Evolutionary conservation across 2,329 filamentous ascomycete genomes (phyloP).

Genomic region (Seiridium unicorne): DNA sequence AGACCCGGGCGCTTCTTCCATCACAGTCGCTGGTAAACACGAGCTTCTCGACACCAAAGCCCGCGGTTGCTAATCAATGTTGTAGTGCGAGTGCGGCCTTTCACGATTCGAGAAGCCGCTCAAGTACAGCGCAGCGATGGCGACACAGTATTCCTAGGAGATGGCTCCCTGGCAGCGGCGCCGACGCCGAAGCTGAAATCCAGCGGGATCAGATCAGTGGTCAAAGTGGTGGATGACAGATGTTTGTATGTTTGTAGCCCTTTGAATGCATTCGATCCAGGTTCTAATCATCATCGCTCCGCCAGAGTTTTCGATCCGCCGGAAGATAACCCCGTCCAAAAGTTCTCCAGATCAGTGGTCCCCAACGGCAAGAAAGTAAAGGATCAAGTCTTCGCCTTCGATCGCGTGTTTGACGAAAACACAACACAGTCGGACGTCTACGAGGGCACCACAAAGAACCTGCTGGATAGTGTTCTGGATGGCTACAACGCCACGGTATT

Average conservation of each 20-base stretch:
- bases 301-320: slow-evolving; percentile 91
- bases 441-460: slow-evolving; percentile 81
- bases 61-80: slow-evolving; percentile 23
- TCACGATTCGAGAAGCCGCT: slow-evolving; percentile 88
- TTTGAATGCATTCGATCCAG: too few relatives aligned
- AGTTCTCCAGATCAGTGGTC: slow-evolving; percentile 79
- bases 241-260: slow-evolving; percentile 71
- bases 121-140: slow-evolving; percentile 82
- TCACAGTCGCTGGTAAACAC: slow-evolving; percentile 53
- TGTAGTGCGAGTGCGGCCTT: slow-evolving; percentile 67
- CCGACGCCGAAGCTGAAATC: slow-evolving; percentile 82
- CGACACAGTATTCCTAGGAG: slow-evolving; percentile 87
- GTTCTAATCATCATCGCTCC: background rate
- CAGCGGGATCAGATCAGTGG: slow-evolving; percentile 84
- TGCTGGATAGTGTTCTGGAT: slow-evolving; percentile 94
- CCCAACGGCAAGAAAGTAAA: slow-evolving; percentile 88
- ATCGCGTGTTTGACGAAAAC: slow-evolving; percentile 95
- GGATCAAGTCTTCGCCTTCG: slow-evolving; percentile 96
- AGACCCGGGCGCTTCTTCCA: slow-evolving; percentile 54
- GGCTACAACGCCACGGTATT: slow-evolving; percentile 99
- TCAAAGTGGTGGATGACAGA: slow-evolving; percentile 94
- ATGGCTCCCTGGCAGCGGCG: slow-evolving; percentile 86
- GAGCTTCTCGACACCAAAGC: background rate
- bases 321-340: slow-evolving; percentile 88
- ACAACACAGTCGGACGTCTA: slow-evolving; percentile 91